Evolutionary conservation across 2,329 filamentous ascomycete species (phyloP), one percentile per base, ranked within the genome.

Genomic region (Tolypocladium ophioglossoides): DNA sequence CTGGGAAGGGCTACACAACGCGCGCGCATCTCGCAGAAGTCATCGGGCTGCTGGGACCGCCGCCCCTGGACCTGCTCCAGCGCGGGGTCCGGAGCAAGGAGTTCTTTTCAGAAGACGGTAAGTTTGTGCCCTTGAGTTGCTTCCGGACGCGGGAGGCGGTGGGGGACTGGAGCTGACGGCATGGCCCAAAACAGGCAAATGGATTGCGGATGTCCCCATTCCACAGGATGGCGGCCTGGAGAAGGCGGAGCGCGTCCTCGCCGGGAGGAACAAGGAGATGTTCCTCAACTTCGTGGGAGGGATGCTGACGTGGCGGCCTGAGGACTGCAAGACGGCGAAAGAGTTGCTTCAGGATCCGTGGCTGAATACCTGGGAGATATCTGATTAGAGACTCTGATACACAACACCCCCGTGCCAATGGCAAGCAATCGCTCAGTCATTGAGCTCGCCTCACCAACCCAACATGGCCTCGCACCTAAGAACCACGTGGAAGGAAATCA

Each of bases 21-120:
- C 66, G 72, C 52, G 73, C 73, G 0, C 75, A 77, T 59, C 70
- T 79, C 22, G 74, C 75, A 1, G 73, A 79, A 55, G 77, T 79
- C 2, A 70, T 76, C 16, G 64, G 58, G 6, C 60, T 79, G 4
- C 70, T 79, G 44, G 76, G 75, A 0, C 66, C 64, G 1, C 74
- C 74, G 2, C 72, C 74, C 2, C 52, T 59, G 1, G 58, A 56
- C 3, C 61, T 77, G 4, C 63, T 74, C 60, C 53, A 58, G 0
- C 62, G 50, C 12, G 71, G 70, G 2, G 59, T 62, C 6, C 53
- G 60, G 9, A 70, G 53, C 1, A 39, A 55, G 0, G 72, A 70
- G 49, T 76, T 73, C 61, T 76, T 75, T 51, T 65, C 68, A 0
- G 56, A 66, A 4, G 51, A 67, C 54, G 71, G 71, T 69, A 65